Conservation (phyloP, 2,329 filamentous ascomycete species). For the Monilinia aucupariae region DNA sequence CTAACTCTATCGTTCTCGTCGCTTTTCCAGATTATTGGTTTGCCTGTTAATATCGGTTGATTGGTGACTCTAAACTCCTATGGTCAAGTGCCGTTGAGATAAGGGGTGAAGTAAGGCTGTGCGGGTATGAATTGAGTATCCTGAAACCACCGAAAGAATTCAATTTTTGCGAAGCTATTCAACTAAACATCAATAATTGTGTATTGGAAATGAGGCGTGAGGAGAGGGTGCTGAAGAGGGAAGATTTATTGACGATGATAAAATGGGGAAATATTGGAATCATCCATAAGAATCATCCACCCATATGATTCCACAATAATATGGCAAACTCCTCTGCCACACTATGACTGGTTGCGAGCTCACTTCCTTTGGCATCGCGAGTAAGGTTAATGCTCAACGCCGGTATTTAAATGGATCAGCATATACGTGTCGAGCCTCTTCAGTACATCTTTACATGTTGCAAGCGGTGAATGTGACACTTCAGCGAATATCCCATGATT, state of each 20-base stretch:
- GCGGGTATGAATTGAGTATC: neutral
- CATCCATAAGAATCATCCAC: too few relatives aligned
- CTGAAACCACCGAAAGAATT: constrained; percentile 17
- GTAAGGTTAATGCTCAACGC: constrained; percentile 14
- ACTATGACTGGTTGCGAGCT: constrained; percentile 7
- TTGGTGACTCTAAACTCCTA: neutral
- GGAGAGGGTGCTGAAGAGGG: neutral
- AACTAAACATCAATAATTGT: constrained; percentile 13
- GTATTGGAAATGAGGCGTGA: constrained; percentile 10
- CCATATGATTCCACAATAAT: constrained; percentile 13
- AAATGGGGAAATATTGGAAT: constrained; percentile 5
- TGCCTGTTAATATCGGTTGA: neutral
- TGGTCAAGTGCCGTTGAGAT: neutral
- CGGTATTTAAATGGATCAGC: constrained; percentile 16
- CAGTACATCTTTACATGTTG: neutral
- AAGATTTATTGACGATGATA: constrained; percentile 7
- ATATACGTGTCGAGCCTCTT: constrained; percentile 16
- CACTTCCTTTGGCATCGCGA: neutral
- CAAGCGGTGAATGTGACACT: constrained; percentile 18
- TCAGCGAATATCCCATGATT: constrained; percentile 18
- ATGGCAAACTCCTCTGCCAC: constrained; percentile 5
- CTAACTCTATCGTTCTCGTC: constrained; percentile 14
- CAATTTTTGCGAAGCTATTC: constrained; percentile 2
- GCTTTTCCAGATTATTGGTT: neutral
- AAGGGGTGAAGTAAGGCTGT: constrained; percentile 13